phyloP scores from a whole-genome alignment of 768 basidiomycete genomes.

The Mycena capillaripes region DNA sequence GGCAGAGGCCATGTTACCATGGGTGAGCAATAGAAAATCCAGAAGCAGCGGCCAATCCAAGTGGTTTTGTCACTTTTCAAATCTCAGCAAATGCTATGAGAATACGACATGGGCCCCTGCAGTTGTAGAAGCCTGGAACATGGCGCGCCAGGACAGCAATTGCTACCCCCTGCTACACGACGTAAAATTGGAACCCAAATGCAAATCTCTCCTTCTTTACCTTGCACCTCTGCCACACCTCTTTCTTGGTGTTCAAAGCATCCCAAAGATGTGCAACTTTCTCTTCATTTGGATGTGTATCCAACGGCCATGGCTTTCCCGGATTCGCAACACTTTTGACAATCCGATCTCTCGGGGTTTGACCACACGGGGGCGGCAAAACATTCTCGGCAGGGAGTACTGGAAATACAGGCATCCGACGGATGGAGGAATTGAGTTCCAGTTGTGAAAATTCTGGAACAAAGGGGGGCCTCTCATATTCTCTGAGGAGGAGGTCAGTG shows the following conservation, averaged over 20 bases:
- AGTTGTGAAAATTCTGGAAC: neutral
- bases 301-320: neutral
- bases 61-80: neutral
- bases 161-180: constrained; percentile 3
- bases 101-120: neutral
- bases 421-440: neutral
- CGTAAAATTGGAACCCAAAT: neutral
- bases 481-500: neutral
- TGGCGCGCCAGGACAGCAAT: neutral
- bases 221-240: neutral
- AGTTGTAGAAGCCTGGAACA: neutral
- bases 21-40: neutral
- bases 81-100: neutral
- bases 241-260: neutral
- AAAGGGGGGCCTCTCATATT: neutral
- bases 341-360: neutral
- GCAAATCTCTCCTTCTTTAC: neutral
- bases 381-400: neutral
- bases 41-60: neutral
- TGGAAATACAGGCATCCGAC: constrained; percentile 3
- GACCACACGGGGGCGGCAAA: constrained; percentile 4
- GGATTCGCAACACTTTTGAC: neutral
- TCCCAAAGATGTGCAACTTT: neutral
- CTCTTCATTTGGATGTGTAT: constrained; percentile 25
- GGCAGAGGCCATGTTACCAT: neutral